These are phyloP conservation scores for Novymonas esmeraldas DNA, from an alignment of 208 protist genomes.

Conservation along the genomic window DNA sequence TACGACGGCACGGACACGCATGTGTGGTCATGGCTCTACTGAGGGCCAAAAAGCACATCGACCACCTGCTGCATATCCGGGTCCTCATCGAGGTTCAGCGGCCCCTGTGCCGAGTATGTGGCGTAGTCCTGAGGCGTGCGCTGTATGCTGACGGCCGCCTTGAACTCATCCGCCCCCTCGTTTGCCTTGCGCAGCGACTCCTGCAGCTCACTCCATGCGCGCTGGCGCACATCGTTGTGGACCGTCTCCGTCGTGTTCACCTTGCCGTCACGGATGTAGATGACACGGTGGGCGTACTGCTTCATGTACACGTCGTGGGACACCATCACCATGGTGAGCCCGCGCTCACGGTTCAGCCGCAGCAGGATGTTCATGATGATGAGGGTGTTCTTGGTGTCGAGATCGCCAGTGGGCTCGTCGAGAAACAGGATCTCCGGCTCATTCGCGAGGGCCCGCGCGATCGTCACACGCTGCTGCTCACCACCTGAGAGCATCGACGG, in stretches of 20 bases:
- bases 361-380: conserved; percentile 95
- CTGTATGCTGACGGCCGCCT: conserved; percentile 22
- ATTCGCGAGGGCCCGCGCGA: conserved; percentile 95
- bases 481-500: conserved; percentile 95
- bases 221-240: conserved; percentile 39
- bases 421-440: conserved; percentile 94
- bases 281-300: conserved; percentile 90
- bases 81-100: conserved; percentile 64
- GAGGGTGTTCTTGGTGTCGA: conserved; percentile 95
- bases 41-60: conserved; percentile 54
- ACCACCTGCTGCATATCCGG: conserved; percentile 68
- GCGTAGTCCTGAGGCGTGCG: conserved; percentile 58
- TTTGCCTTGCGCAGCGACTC: conserved; percentile 12
- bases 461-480: conserved; percentile 97
- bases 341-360: conserved; percentile 84
- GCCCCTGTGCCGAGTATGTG: conserved; percentile 57
- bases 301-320: conserved; percentile 97
- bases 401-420: conserved; percentile 96
- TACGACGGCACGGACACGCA: neutral
- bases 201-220: conserved; percentile 49
- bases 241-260: conserved; percentile 73
- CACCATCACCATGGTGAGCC: conserved; percentile 97
- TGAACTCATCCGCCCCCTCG: conserved; percentile 17
- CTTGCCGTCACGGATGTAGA: conserved; percentile 96
- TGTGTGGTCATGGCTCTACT: neutral